Evolutionary conservation across 2,329 filamentous ascomycete genomes (phyloP), one percentile per base, ranked within the genome.

Genomic region (Beauveria brongniartii): DNA sequence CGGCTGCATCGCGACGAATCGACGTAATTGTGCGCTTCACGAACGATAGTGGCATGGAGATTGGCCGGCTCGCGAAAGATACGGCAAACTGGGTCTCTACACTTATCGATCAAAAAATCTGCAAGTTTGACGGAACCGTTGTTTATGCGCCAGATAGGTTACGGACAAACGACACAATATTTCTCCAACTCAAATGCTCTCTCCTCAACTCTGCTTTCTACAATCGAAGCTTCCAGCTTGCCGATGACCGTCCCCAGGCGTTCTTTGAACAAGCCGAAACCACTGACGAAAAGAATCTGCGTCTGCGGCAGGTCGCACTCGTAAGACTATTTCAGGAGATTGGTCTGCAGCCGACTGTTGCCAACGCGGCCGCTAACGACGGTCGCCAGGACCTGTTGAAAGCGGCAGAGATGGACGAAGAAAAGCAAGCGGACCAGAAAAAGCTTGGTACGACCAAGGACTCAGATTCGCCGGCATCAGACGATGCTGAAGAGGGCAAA

Each of bases 1-100:
- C 79, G 12, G 77, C 81, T n/a, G 77, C 81, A 0, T 83, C 85
- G 43, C 86, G 85, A 67, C 86, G 90, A 53, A 82, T 87, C 22
- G 94, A 99, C 75, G 86, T 96, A 6, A 83, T 99, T 63, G 95
- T 97, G 28, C 86, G 94, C 1, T 97, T 99, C 69, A 96, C 90
- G 0, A 95, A 91, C 68, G 73, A 80, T 10, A 82, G 77, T 56
- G 92, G 92, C 0, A 85, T 87, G 59, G 94, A 99, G 71, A 82
- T 99, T 53, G 94, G 94, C 4, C 83, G 94, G 63, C 74, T 99
- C 43, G 87, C 92, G 30, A 93, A 92, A 67, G 92, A 97, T 40
- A 87, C 86, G 5, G 92, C 94, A 4, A 85, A 86, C 63, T 99
- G 94, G 92, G 90, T 97, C 6, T 96, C 94, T 3, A 88, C 92